Evolutionary conservation across 2,329 filamentous ascomycete genomes (phyloP), one percentile per base, ranked within the genome.

Genomic region (Fusarium sp.): DNA sequence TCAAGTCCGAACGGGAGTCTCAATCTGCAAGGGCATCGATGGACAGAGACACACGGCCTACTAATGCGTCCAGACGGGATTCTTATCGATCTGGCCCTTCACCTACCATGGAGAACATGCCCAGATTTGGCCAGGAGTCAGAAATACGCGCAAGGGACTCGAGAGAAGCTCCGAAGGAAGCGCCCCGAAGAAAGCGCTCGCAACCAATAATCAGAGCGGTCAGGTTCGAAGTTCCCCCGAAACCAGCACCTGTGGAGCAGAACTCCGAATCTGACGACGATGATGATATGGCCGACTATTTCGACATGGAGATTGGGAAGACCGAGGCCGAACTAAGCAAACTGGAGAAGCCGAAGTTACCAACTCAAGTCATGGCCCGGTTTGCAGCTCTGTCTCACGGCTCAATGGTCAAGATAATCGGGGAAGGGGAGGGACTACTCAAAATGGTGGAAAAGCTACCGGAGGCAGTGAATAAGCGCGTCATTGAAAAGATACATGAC

Each of bases 281-380:
- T 64, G 88, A 90, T 53, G 86, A 88, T 49, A 87, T 90, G 82
- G 88, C 85, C 23, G 87, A 88, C 58, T 88, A 88, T 66, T 89
- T 90, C 60, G 84, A 86, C 59, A 82, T 82, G 60, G 83, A 89
- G 72, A 89, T 90, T 42, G 79, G 82, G 46, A 87, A 89, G 75
- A 84, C 85, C 4, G 85, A 89, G 67, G 80, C 80, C 1, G 84
- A 88, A 60, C 75, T 90, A 35, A 83, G 83, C 65, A 86, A 85
- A 56, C 78, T 89, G 11, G 82, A 86, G 75, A 83, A 64, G 75
- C 82, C 67, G 75, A 85, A 65, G 69, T 78, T 69, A 64, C 86
- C 67, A 77, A 84, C 49, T 21, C 81, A 84, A 47, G 83, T 86
- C 4, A 81, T 88, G 18, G 79, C 82, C 32, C 85, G 85, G 6